Evolutionary conservation across 2,329 filamentous ascomycete genomes (phyloP), one percentile per base, ranked within the genome.

Genomic region (Chrysosporium keratinophilum): DNA sequence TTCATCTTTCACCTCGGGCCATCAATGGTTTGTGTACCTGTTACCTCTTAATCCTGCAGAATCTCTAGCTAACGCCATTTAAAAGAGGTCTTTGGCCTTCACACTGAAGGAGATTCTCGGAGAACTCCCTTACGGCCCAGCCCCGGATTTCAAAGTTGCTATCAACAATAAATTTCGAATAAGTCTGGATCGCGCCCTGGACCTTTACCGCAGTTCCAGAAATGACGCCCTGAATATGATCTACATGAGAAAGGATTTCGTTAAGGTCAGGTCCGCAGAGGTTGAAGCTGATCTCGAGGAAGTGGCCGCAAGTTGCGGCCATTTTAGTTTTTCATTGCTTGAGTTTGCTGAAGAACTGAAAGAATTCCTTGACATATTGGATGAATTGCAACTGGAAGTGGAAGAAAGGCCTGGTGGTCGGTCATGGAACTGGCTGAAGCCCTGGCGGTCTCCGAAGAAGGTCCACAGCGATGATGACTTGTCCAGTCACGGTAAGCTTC

Each of bases 201-300:
- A 79, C 2, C 72, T 98, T 1, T 98, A 94, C 68, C 84, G 85
- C 46, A 74, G 78, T 53, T 84, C 89, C 9, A 81, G 90, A 59
- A 81, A 80, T 54, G 81, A 85, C 47, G 89, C 93, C 0, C 74
- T 98, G 5, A 78, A 83, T 54, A 78, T 85, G 54, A 76, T 98
- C 0, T 97, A 98, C 68, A 82, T 80, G 58, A 86, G 80, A 50
- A 88, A 89, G 56, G 83, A 89, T 61, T 76, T 89, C 39, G 81
- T 80, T 10, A 81, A 81, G 55, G 75, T 82, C 2, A 78, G 82
- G 41, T 83, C 85, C 0, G 78, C 88, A 50, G 85, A 85, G 57
- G 78, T 91, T 7, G 85, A 94, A 64, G 93, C 91, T 1, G 93
- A 97, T 67, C 89, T 95, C 54, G 93, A 98, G 67, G 93, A 98